Evolutionary conservation across 108 stramenopile species (phyloP), one percentile per base, ranked within the genome.

Genomic region (Cyclotella baltica): DNA sequence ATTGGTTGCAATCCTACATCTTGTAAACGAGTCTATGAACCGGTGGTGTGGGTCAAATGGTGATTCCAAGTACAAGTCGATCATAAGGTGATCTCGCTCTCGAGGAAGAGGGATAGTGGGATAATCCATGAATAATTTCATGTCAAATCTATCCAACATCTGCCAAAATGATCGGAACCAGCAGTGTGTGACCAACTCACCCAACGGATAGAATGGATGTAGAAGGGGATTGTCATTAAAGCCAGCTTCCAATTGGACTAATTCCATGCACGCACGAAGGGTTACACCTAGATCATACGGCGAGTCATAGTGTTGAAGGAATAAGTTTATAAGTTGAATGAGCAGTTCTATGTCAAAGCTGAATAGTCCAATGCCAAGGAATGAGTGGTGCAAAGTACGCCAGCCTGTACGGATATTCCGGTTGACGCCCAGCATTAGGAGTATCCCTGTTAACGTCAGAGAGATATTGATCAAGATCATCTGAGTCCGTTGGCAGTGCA

Each of bases 381-480:
- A 68, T 27, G 51, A 48, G n/a, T 4, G 48, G n/a, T 29, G 67
- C 0, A 68, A 4, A 15, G 67, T 68, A 0, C 50, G 13, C 67
- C 67, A 68, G 2, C 43, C 50, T 22, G 3, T 68, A 10, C 34
- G 28, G 6, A 68, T 30, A 16, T 68, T 68, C 50, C 48, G 13
- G 22, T 68, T 53, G 51, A 68, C 19, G 0, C 67, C 67, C 16
- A 68, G 47, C 6, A 68, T 19, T 33, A 28, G 48, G 3, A 68
- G 48, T 0, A 68, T 33, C 10, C 30, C n/a, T n/a, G 6, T 48
- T 48, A 1, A n/a, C 2, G n/a, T 4, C 47, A n/a, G 18, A n/a
- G 6, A 48, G 47, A n/a, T n/a, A n/a, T n/a, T n/a, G n/a, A n/a
- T n/a, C n/a, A n/a, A n/a, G n/a, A n/a, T n/a, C n/a, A n/a, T n/a